These are phyloP conservation scores for Mimosa pudica DNA, from an alignment of 306 rosid species.

Conservation along the genomic window DNA sequence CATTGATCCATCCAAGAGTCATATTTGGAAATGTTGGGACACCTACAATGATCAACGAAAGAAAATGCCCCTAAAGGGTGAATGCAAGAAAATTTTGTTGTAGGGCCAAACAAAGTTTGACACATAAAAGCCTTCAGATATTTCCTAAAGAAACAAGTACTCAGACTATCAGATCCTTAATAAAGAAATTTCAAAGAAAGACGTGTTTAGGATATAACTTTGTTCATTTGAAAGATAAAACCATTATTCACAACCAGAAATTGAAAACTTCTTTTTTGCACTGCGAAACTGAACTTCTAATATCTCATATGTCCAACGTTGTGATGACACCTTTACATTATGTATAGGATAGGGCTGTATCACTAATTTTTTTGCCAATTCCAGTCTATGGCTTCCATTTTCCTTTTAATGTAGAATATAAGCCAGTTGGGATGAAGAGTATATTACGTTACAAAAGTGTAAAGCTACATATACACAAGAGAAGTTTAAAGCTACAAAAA, in stretches of 20 bases:
- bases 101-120: neutral
- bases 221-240: neutral
- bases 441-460: neutral
- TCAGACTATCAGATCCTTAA: neutral
- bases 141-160: neutral
- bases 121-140: neutral
- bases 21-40: constrained; percentile 53
- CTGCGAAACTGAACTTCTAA: neutral
- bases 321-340: neutral
- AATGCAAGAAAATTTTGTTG: neutral
- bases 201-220: neutral
- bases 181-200: neutral
- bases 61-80: neutral
- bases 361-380: neutral
- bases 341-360: neutral
- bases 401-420: neutral
- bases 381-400: neutral
- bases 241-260: neutral
- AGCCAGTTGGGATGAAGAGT: neutral
- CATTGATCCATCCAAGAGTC: constrained; percentile 64
- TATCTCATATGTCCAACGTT: neutral
- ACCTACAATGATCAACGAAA: constrained; percentile 48
- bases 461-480: neutral
- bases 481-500: neutral
- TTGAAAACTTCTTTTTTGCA: neutral